Evolutionary conservation across 352 stramenopile species (phyloP).

Genomic region (Pythium brassicae): DNA sequence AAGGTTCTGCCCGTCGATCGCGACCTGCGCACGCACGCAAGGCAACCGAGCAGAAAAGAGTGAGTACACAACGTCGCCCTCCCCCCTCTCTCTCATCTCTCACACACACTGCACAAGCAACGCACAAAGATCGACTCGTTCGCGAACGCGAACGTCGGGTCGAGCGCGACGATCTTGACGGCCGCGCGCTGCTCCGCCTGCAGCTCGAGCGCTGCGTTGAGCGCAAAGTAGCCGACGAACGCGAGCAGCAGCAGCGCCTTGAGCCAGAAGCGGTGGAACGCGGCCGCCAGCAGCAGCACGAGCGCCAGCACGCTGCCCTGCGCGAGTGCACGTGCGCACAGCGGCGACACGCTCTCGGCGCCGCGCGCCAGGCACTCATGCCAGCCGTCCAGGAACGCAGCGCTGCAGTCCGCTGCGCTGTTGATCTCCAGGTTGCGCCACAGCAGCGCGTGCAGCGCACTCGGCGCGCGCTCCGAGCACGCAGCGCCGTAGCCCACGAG

Average conservation of each 20-base stretch:
- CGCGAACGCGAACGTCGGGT: slow-evolving; percentile 71
- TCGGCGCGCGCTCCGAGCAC: slow-evolving; percentile 15
- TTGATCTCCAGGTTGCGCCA: slow-evolving; percentile 25
- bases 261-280: slow-evolving; percentile 57
- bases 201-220: slow-evolving; percentile 35
- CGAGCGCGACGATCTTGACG: slow-evolving; percentile 63
- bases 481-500: slow-evolving; percentile 20
- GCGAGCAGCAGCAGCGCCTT: slow-evolving; percentile 54
- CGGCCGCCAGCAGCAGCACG: slow-evolving; percentile 20
- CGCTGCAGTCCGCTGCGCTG: slow-evolving; percentile 2
- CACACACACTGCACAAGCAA: not conserved
- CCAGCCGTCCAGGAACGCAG: slow-evolving; percentile 12
- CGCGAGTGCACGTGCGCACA: slow-evolving; percentile 14
- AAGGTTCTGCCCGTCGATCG: slow-evolving; percentile 79
- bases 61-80: not conserved
- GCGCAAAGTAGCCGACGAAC: slow-evolving; percentile 17
- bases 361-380: slow-evolving; percentile 8
- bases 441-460: slow-evolving; percentile 9
- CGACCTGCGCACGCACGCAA: slow-evolving; percentile 35
- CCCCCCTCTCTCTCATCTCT: no score
- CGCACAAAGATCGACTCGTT: slow-evolving; percentile 84
- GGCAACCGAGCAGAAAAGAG: not conserved
- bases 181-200: slow-evolving; percentile 44
- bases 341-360: slow-evolving; percentile 3
- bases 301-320: slow-evolving; percentile 14